Percentiles rank a stretch among this genome's conserved stretches.
Conservation (phyloP, 2,329 filamentous ascomycete species). For the Massarina eburnea region DNA sequence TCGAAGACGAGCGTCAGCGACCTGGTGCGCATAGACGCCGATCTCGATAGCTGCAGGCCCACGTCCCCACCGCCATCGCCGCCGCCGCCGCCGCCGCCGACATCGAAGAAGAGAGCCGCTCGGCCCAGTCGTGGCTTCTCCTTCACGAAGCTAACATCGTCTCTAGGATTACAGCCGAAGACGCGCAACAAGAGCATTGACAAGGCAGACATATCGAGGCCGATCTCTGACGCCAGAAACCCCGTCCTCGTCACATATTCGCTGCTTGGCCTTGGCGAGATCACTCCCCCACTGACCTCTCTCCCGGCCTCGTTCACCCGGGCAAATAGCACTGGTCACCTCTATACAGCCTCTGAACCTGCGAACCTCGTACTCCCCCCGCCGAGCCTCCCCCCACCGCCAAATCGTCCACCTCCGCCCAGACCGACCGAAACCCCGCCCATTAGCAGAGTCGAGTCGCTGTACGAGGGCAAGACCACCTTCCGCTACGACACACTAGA, state of each 20-base stretch:
- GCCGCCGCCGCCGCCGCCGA: conserved; percentile 10
- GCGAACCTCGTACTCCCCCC: conserved; percentile 16
- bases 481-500: conserved; percentile 2
- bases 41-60: background rate
- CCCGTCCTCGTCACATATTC: conserved; percentile 18
- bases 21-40: conserved; percentile 14
- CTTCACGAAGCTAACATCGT: conserved; percentile 30
- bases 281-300: conserved; percentile 8
- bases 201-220: conserved; percentile 28
- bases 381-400: conserved; percentile 12
- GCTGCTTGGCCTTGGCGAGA: conserved; percentile 7
- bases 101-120: no score
- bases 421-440: conserved; percentile 21
- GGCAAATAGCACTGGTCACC: conserved; percentile 9
- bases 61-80: conserved; percentile 16
- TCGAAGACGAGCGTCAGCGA: conserved; percentile 21
- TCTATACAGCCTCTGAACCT: conserved; percentile 24
- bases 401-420: conserved; percentile 7
- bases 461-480: conserved; percentile 15
- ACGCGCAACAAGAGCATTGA: conserved; percentile 19
- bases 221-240: conserved; percentile 20
- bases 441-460: conserved; percentile 29
- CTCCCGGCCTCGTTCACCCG: conserved; percentile 1
- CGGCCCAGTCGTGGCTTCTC: conserved; percentile 26
- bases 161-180: conserved; percentile 25